A percentile compares a stretch with the other conserved stretches of the same genome.
Conservation (phyloP, 75 land plant genomes). For the Cupressus sempervirens region DNA sequence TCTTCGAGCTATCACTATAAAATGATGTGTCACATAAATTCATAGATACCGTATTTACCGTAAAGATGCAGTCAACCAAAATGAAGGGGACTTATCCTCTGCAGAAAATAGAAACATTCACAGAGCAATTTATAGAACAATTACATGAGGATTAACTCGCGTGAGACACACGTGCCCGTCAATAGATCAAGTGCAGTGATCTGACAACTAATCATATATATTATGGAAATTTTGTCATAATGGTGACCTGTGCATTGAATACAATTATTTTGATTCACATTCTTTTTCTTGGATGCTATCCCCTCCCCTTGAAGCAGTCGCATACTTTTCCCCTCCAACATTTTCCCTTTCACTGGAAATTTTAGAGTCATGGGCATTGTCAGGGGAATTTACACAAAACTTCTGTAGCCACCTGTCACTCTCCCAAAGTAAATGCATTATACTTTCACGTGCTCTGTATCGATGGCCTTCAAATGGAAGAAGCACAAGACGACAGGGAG, state of each 20-base stretch:
- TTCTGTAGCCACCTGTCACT: slow-evolving; percentile 85
- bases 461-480: slow-evolving; percentile 97
- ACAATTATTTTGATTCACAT: not conserved
- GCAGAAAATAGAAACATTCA: not conserved
- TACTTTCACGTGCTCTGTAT: slow-evolving; percentile 77
- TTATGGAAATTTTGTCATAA: not conserved
- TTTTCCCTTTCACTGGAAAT: not conserved
- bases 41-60: not conserved
- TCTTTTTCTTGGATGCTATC: not conserved
- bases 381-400: slow-evolving; percentile 45
- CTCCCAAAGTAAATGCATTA: slow-evolving; percentile 97
- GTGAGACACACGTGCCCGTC: not conserved
- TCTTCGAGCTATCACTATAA: not conserved
- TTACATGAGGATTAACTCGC: not conserved
- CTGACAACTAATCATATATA: not conserved
- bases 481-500: slow-evolving; percentile 80
- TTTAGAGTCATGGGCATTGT: not conserved
- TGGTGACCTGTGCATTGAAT: slow-evolving; percentile 8
- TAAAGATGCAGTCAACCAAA: not conserved
- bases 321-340: not conserved
- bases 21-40: not conserved
- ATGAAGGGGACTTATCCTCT: not conserved
- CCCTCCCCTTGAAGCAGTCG: not conserved
- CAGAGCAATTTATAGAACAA: not conserved
- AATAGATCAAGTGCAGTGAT: not conserved